These are phyloP conservation scores for Candida berthetii DNA, from an alignment of 805 yeast species.

Conservation along the genomic window DNA sequence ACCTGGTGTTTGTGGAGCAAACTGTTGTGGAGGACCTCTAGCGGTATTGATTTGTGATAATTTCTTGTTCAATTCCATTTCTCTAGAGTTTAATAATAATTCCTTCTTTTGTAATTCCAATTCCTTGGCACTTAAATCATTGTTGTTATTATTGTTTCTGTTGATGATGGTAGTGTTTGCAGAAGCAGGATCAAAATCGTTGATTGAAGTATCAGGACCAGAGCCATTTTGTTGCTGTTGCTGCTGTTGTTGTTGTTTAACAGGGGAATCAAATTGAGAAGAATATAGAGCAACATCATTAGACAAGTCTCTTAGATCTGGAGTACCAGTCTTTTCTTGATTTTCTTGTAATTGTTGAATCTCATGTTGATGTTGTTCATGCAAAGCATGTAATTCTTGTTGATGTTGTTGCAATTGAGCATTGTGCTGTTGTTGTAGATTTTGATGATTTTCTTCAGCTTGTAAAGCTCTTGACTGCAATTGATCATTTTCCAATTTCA, in stretches of 20 bases:
- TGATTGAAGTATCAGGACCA: conserved; percentile 4
- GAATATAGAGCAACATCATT: conserved; percentile 14
- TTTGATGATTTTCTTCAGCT: not conserved
- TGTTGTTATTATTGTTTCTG: not conserved
- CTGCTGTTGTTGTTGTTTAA: not conserved
- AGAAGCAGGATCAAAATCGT: conserved; percentile 7
- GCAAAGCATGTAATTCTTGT: conserved; percentile 1
- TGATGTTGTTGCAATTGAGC: conserved; percentile 6
- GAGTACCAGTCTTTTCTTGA: conserved; percentile 15
- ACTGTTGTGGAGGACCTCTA: not conserved
- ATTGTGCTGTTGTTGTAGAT: conserved; percentile 7
- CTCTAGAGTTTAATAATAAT: conserved; percentile 15
- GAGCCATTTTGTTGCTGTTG: conserved; percentile 5
- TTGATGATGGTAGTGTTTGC: conserved; percentile 11
- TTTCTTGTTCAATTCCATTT: conserved; percentile 19
- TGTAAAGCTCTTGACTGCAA: conserved; percentile 1
- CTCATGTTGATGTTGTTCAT: conserved; percentile 12
- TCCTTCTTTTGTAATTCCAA: conserved; percentile 20
- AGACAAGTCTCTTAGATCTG: conserved; percentile 21
- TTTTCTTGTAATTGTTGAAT: not conserved
- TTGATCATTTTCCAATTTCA: conserved; percentile 1
- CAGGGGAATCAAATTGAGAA: conserved; percentile 13
- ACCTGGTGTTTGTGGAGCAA: not conserved
- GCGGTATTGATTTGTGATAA: conserved; percentile 4
- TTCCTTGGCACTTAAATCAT: conserved; percentile 15